Evolutionary conservation across 169 alveolate species (phyloP), one percentile per base, ranked within the genome.

Genomic region (Cryptosporidium viatorum): DNA sequence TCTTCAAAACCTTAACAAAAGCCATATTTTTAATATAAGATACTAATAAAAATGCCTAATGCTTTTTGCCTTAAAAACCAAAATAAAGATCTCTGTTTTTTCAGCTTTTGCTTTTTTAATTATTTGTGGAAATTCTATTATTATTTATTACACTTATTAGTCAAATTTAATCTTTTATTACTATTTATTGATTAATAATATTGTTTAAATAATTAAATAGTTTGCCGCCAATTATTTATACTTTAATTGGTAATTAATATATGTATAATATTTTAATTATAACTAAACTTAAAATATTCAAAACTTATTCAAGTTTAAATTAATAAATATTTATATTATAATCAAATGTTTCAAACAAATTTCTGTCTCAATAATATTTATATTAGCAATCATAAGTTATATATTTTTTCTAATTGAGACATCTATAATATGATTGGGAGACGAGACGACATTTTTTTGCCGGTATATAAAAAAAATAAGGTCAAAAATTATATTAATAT

Each of bases 1-100:
- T 98, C 97, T 99, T 99, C 67, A 97, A 96, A 85, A 96, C 97
- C 94, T 98, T 98, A 45, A 98, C 98, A 95, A 98, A 98, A 71
- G 98, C 99, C 99, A 98, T 98, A 86, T 71, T 92, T 75, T 45
- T 71, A 60, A 67, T 70, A 39, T 29, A 35, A 60, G 68, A 91
- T 84, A 69, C 52, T 51, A 71, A 51, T 35, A 31, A 23, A 69
- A 71, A 33, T 41, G 59, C 84, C 48, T 60, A 37, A 55, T 87
- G 37, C 69, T 85, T 39, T 69, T 55, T 21, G 31, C 52, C 50
- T 14, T 69, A 52, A 86, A 71, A 71, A 52, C 29, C 43, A n/a
- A 74, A 51, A 43, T 26, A 21, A 52, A 74, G 59, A 23, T 29
- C 52, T 52, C 16, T 74, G 23, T 31, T 26, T 55, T 55, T 5